These are phyloP conservation scores for Dothiorella sarmentorum DNA, from an alignment of 2,329 filamentous ascomycete genomes.

Conservation along the genomic window DNA sequence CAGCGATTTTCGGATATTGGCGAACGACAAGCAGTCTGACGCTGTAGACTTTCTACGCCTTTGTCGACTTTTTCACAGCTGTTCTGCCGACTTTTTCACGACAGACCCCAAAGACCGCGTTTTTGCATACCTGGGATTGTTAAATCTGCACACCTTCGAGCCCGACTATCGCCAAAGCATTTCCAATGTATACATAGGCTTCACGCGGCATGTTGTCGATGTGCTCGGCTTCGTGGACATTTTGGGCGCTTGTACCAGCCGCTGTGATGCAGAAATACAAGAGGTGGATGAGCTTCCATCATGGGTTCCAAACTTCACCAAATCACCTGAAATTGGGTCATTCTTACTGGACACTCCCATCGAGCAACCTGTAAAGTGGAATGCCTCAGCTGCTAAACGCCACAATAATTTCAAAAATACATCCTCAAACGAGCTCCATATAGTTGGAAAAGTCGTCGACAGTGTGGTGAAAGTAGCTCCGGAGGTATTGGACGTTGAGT, in stretches of 20 bases:
- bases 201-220: background rate
- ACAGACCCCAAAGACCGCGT: background rate
- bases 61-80: background rate
- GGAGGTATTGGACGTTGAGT: too few relatives aligned
- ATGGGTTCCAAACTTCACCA: background rate
- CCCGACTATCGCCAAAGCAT: background rate
- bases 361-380: background rate
- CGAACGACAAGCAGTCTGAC: too few relatives aligned
- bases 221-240: background rate
- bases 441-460: background rate
- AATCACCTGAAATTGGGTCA: rapidly evolving
- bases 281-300: background rate
- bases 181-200: background rate
- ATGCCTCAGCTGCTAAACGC: background rate
- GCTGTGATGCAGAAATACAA: background rate
- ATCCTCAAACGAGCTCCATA: background rate
- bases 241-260: background rate
- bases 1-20: too few relatives aligned
- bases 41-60: background rate
- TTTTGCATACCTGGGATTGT: background rate
- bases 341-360: background rate
- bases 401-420: background rate
- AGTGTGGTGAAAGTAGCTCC: too few relatives aligned
- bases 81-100: background rate
- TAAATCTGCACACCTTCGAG: background rate